Base-by-base conservation (phyloP, 305 asterid species). In the Fraxinus sp. region DNA sequence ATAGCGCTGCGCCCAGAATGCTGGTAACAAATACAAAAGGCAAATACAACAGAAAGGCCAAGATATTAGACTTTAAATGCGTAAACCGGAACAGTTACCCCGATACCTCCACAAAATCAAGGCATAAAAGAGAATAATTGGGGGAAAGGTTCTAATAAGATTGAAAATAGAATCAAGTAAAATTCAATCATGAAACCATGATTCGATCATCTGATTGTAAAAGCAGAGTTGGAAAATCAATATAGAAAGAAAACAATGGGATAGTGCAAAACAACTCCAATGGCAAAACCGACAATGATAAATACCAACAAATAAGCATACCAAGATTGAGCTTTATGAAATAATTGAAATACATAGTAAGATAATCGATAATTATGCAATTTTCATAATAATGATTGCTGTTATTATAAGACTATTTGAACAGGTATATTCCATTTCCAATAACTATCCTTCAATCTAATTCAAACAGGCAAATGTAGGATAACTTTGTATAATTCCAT, bases 1-100 rank as follows among this genome's bases (percentile, higher is more conserved):
- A 94, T 83, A 79, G 91, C 91, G 82, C 86, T 72, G 28, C 81
- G 62, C 81, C 81, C 90, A 78, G 88, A 82, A 70, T 83, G 84
- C 97, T 93, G 91, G 26, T 78, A 62, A 78, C 57, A 82, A 30
- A 72, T 74, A 39, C 76, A 80, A 62, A 80, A 18, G 18, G 30
- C 16, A 75, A 70, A 57, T 57, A 73, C 28, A 57, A 83, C 66
- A 79, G 36, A 76, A 80, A 79, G 59, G 24, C 37, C 22, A 32
- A 70, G 75, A 70, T 2, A 30, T 30, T 66, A 66, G 41, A 32
- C 22, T 5, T 14, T 70, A 70, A 28, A 30, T 70, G 41, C 8
- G 0, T 10, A 8, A 68, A 4, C 10, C 8, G 3, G 24, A 70
- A 64, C 14, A 24, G 22, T 70, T 30, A 70, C 1, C n/a, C 35